These are phyloP conservation scores for Microsporum canis DNA, from an alignment of 2,329 filamentous ascomycete genomes.

Conservation along the genomic window DNA sequence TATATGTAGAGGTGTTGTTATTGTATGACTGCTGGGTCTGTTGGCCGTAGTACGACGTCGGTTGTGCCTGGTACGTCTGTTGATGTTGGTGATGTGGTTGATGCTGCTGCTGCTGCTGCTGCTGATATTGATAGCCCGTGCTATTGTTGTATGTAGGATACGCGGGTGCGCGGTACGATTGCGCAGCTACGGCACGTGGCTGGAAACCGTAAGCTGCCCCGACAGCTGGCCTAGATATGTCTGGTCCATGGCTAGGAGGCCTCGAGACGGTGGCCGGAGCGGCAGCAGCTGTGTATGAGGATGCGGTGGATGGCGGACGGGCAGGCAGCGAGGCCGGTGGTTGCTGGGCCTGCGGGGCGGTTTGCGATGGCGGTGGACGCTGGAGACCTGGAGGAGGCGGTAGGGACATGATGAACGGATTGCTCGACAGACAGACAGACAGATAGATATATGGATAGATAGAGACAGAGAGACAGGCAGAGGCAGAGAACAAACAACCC, in stretches of 20 bases:
- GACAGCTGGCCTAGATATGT: constrained; percentile 23
- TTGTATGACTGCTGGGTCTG: constrained; percentile 6
- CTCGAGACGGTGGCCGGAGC: constrained; percentile 16
- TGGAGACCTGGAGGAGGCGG: constrained; percentile 68
- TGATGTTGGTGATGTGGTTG: constrained; percentile 8
- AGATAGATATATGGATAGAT: background rate
- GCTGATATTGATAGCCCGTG: constrained; percentile 33
- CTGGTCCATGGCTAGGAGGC: constrained; percentile 27
- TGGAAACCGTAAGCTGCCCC: constrained; percentile 39
- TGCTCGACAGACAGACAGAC: constrained; percentile 19
- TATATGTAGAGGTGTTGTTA: constrained; percentile 26
- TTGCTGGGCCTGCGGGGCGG: constrained; percentile 30
- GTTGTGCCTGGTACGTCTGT: constrained; percentile 6
- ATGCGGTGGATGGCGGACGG: constrained; percentile 54
- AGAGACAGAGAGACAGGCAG: constrained; percentile 8
- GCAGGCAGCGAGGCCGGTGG: constrained; percentile 58
- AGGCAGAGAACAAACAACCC: background rate
- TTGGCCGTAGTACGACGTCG: constrained; percentile 34
- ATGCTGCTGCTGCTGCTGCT: constrained; percentile 35
- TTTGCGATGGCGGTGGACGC: constrained; percentile 26
- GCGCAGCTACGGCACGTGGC: constrained; percentile 45
- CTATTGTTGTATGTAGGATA: constrained; percentile 24
- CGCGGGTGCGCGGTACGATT: constrained; percentile 14
- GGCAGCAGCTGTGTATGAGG: constrained; percentile 25
- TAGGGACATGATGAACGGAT: constrained; percentile 61